Conservation (phyloP, 2,329 filamentous ascomycete species). For the Botrytis paeoniae region DNA sequence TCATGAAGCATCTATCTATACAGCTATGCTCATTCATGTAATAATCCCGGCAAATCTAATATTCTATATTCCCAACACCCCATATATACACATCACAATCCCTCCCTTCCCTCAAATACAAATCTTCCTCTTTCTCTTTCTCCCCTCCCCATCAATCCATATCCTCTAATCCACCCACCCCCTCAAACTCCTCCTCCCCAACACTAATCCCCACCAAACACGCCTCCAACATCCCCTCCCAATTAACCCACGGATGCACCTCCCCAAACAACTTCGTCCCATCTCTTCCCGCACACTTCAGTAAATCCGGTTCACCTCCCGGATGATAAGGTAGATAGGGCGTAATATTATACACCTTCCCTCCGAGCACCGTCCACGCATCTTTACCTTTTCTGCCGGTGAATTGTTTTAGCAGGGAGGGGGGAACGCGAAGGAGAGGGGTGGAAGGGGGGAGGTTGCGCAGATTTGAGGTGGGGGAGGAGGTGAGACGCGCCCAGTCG, state of each 20-base stretch:
- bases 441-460: conserved; percentile 55
- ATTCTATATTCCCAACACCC: not conserved
- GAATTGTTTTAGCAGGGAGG: conserved; percentile 71
- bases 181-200: conserved; percentile 47
- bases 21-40: not conserved
- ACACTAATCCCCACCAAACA: conserved; percentile 64
- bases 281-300: conserved; percentile 60
- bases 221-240: conserved; percentile 63
- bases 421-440: conserved; percentile 71
- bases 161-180: conserved; percentile 51
- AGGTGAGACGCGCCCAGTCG: conserved; percentile 84
- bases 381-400: conserved; percentile 82
- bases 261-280: conserved; percentile 63
- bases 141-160: conserved; percentile 50
- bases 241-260: conserved; percentile 70
- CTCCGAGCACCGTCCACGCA: conserved; percentile 86
- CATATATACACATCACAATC: not conserved
- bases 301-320: conserved; percentile 73
- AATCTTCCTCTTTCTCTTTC: not conserved
- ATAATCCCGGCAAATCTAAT: not conserved
- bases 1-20: not conserved
- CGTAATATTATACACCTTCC: conserved; percentile 90
- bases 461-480: conserved; percentile 60
- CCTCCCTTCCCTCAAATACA: not conserved
- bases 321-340: conserved; percentile 91